Evolutionary conservation across 2,329 filamentous ascomycete species (phyloP), one percentile per base, ranked within the genome.

Genomic region (Scortechinia acanthostroma): DNA sequence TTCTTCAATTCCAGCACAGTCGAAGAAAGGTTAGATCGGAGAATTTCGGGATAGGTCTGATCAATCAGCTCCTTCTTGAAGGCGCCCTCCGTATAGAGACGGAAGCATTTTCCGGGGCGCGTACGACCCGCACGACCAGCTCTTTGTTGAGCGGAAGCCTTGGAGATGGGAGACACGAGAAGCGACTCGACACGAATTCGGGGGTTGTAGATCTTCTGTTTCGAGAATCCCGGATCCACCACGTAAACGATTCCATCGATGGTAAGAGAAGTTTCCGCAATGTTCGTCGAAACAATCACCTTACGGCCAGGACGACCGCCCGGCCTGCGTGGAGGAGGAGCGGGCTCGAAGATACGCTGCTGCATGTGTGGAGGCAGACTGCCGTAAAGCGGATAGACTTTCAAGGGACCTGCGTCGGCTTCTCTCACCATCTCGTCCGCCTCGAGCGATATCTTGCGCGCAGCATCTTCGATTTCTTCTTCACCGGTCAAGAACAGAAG

Each of bases 1-100:
- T 98, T 97, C 76, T 97, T 97, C 58, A 98, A 70, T 64, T 98
- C 93, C 42, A 98, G 70, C 1, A 98, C 93, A 0, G 93, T 98
- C 55, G 90, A 95, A 48, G 93, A 84, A 51, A 98, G 72, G 62
- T 98, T 98, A 22, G 91, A 97, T 21, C 90, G 83, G 44, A 98
- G 75, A 59, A 98, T 91, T 63, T 98, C 93, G 1, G 93, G 93
- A 55, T 98, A 91, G 0, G 93, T 97, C 63, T 95, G 90, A 63
- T 96, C 90, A 50, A 96, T 97, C 43, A 98, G 78, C 65, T 98
- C 93, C 64, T 86, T 85, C 65, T 86, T 86, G 67, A 87, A 88
- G 0, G 84, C 85, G 6, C 59, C 68, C 57, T 88, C 84, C 0
- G 84, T 88, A 58, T 88, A 88, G 13, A 88, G 61, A 42, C 84